phyloP scores from a whole-genome alignment of 2,329 filamentous ascomycete species.

The Tolypocladium nubicola region DNA sequence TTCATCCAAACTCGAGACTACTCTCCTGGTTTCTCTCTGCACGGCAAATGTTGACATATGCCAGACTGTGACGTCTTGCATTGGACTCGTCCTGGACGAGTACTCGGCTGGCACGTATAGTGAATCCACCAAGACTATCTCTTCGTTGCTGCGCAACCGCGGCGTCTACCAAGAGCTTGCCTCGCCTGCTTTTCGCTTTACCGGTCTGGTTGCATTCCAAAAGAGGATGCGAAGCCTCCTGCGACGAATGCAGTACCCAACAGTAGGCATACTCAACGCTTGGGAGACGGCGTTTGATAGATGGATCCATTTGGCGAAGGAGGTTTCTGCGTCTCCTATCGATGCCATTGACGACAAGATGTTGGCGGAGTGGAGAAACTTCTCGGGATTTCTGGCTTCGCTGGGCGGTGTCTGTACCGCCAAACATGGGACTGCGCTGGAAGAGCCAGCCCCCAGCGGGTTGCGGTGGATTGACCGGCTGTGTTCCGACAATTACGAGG shows the following conservation, averaged over 20 bases:
- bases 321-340: constrained; percentile 42
- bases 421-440: constrained; percentile 43
- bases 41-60: constrained; percentile 56
- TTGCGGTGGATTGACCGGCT: constrained; percentile 55
- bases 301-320: constrained; percentile 54
- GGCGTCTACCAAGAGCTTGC: constrained; percentile 52
- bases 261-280: constrained; percentile 54
- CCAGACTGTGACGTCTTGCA: constrained; percentile 51
- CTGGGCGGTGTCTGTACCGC: constrained; percentile 56
- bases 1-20: constrained; percentile 48
- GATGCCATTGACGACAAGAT: constrained; percentile 44
- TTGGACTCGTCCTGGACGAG: constrained; percentile 52
- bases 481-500: constrained; percentile 48
- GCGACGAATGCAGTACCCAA: constrained; percentile 50
- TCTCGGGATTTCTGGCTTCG: constrained; percentile 58
- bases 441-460: constrained; percentile 46
- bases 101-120: constrained; percentile 41
- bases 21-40: constrained; percentile 53
- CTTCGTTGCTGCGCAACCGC: constrained; percentile 47
- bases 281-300: constrained; percentile 57
- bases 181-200: constrained; percentile 54
- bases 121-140: constrained; percentile 37
- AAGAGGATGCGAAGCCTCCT: constrained; percentile 52
- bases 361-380: constrained; percentile 57
- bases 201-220: constrained; percentile 59